Conservation (phyloP, 352 stramenopile species). For the Phytophthora pini region DNA sequence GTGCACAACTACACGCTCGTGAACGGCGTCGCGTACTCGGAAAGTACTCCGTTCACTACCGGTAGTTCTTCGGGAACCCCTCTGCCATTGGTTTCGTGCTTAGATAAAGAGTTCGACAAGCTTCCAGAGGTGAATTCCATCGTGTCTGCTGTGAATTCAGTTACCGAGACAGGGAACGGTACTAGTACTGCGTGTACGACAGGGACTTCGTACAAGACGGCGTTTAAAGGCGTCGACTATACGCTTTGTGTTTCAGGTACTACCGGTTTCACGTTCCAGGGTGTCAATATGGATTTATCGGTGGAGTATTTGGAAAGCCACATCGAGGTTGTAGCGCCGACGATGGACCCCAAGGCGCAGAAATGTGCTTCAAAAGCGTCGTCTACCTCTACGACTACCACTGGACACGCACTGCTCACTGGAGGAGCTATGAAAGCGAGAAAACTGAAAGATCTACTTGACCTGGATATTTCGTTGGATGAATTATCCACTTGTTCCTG, state of each 20-base stretch:
- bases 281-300: conserved; percentile 23
- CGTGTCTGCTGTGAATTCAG: conserved; percentile 1
- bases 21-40: conserved; percentile 30
- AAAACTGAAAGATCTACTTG: conserved; percentile 7
- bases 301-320: conserved; percentile 20
- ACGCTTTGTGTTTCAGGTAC: conserved; percentile 10
- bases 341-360: background rate
- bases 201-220: conserved; percentile 12
- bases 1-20: conserved; percentile 43
- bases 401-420: conserved; percentile 1
- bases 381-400: conserved; percentile 2
- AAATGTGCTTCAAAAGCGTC: conserved; percentile 2
- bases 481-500: conserved; percentile 17
- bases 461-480: conserved; percentile 14
- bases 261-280: conserved; percentile 24
- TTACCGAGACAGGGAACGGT: background rate
- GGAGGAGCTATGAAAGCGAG: conserved; percentile 1
- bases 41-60: conserved; percentile 10
- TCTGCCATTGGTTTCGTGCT: conserved; percentile 1
- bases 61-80: background rate
- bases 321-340: conserved; percentile 10
- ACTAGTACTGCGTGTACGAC: conserved; percentile 4
- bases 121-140: conserved; percentile 5
- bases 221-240: conserved; percentile 15
- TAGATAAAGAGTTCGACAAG: conserved; percentile 2